Conservation (phyloP, 2,329 filamentous ascomycete species). For the Pezicula carpinea region DNA sequence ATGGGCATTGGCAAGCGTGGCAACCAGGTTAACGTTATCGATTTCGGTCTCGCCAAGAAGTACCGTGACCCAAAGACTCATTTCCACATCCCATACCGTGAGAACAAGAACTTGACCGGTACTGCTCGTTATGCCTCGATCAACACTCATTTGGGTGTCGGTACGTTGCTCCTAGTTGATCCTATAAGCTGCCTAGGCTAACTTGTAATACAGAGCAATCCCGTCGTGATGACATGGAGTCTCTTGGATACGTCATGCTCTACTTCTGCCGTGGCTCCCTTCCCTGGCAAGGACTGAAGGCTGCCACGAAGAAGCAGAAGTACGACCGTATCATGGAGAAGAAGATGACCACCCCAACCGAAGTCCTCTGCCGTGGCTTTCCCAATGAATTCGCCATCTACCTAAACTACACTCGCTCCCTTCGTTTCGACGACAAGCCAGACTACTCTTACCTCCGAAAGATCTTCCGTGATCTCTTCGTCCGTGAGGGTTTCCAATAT, state of each 20-base stretch:
- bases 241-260: constrained; percentile 97
- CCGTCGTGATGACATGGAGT: constrained; percentile 99
- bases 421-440: constrained; percentile 99
- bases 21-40: constrained; percentile 99
- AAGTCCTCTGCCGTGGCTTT: constrained; percentile 98
- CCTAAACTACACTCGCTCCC: constrained; percentile 96
- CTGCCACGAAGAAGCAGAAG: constrained; percentile 99
- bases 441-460: constrained; percentile 99
- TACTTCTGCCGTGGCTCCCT: constrained; percentile 99
- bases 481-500: constrained; percentile 98
- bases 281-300: constrained; percentile 97
- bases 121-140: constrained; percentile 98
- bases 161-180: constrained; percentile 43
- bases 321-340: constrained; percentile 99
- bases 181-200: constrained; percentile 16
- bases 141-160: constrained; percentile 96
- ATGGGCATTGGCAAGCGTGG: constrained; percentile 99
- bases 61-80: constrained; percentile 99
- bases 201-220: constrained; percentile 71
- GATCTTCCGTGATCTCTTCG: constrained; percentile 99
- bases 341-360: constrained; percentile 99
- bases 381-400: constrained; percentile 99
- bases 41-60: constrained; percentile 99
- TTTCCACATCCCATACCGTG: constrained; percentile 98
- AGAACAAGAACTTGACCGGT: constrained; percentile 99